phyloP scores from a whole-genome alignment of 805 yeast species.

The Wickerhamiella shivajii region DNA sequence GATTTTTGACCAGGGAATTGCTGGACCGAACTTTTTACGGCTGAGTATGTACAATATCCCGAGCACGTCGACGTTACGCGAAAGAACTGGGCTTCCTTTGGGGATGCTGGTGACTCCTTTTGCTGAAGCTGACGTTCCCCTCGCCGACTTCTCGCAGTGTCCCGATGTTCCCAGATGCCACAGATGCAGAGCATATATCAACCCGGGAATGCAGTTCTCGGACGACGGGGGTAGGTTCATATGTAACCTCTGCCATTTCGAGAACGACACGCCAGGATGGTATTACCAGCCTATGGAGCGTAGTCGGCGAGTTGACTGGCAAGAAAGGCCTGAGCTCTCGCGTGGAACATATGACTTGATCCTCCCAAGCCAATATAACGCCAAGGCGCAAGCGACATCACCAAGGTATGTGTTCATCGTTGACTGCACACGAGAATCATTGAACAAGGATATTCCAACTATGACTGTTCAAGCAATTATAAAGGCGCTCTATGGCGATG shows the following conservation, averaged over 20 bases:
- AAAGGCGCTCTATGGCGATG: slow-evolving; percentile 33
- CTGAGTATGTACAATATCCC: slow-evolving; percentile 77
- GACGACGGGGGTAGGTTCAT: slow-evolving; percentile 46
- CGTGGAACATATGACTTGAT: slow-evolving; percentile 74
- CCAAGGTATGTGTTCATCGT: slow-evolving; percentile 59
- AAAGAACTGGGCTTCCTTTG: slow-evolving; percentile 60
- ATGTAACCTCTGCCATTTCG: slow-evolving; percentile 79
- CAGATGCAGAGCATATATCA: slow-evolving; percentile 81
- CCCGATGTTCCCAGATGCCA: slow-evolving; percentile 57
- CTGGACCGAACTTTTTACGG: slow-evolving; percentile 67
- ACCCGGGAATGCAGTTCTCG: slow-evolving; percentile 61
- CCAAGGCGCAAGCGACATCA: no score
- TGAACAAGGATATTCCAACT: slow-evolving; percentile 43
- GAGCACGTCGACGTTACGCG: slow-evolving; percentile 49
- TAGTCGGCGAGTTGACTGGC: slow-evolving; percentile 45
- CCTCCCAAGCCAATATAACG: slow-evolving; percentile 27
- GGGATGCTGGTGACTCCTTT: slow-evolving; percentile 76
- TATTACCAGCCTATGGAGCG: slow-evolving; percentile 50
- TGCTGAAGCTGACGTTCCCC: slow-evolving; percentile 58
- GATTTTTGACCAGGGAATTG: slow-evolving; percentile 68
- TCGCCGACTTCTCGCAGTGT: slow-evolving; percentile 38
- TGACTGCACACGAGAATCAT: slow-evolving; percentile 49
- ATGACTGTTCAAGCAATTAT: slow-evolving; percentile 60
- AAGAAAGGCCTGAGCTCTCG: slow-evolving; percentile 57
- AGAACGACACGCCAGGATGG: slow-evolving; percentile 52